A percentile compares a stretch with the other conserved stretches of the same genome.
Evolutionary conservation across 495 filamentous ascomycete genomes (phyloP).

Genomic region (Lasiosphaeriaceae sp.): DNA sequence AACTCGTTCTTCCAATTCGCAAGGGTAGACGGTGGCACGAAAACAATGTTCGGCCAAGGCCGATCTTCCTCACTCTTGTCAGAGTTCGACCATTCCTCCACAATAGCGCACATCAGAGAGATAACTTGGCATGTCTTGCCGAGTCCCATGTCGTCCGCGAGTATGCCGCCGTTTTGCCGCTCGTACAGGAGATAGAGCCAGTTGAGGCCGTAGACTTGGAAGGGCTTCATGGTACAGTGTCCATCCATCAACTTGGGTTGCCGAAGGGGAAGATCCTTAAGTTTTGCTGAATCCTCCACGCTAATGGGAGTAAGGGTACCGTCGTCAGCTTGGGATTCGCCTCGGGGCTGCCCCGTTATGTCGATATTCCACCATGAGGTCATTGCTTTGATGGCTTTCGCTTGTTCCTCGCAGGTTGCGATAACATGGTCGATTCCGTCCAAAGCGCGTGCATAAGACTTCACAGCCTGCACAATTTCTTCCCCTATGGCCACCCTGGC

Average conservation of each 20-base stretch:
- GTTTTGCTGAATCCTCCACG: constrained; percentile 16
- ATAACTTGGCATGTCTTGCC: constrained; percentile 98
- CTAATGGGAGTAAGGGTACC: constrained; percentile 28
- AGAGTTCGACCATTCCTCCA: constrained; percentile 44
- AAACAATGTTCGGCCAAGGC: constrained; percentile 75
- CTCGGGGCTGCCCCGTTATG: constrained; percentile 51
- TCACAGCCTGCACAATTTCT: constrained; percentile 33
- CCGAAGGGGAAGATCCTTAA: constrained; percentile 39
- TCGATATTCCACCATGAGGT: constrained; percentile 80
- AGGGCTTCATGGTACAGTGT: constrained; percentile 74
- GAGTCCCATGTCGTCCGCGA: constrained; percentile 97
- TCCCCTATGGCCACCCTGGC: constrained; percentile 35
- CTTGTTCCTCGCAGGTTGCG: constrained; percentile 67
- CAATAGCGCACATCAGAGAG: constrained; percentile 79
- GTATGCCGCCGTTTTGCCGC: constrained; percentile 74
- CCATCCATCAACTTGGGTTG: constrained; percentile 68
- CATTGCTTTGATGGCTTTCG: constrained; percentile 60
- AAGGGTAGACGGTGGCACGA: constrained; percentile 87
- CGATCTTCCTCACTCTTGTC: constrained; percentile 34
- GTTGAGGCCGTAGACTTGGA: constrained; percentile 91
- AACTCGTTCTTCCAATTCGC: constrained; percentile 97
- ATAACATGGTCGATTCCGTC: constrained; percentile 73
- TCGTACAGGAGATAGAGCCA: constrained; percentile 83
- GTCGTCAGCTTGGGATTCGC: constrained; percentile 18
- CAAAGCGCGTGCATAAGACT: constrained; percentile 28